A percentile compares a stretch with the other conserved stretches of the same genome.
Evolutionary conservation across 2,329 filamentous ascomycete species (phyloP).

Genomic region (Cladosporium phlei): DNA sequence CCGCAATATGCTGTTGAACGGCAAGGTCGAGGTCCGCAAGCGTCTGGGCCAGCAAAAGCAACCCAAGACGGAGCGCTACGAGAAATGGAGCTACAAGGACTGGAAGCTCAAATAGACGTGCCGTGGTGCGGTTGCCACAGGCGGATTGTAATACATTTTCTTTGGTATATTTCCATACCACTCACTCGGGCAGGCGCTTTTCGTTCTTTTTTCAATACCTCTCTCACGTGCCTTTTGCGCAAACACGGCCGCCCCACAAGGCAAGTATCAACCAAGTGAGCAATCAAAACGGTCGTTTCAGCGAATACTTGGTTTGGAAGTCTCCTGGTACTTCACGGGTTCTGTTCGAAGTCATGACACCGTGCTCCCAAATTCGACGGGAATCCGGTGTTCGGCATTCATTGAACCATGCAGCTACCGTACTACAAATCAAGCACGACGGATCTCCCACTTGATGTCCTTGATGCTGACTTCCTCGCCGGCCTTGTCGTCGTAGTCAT

Average conservation of each 20-base stretch:
- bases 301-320: no score
- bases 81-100: conserved; percentile 98
- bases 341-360: no score
- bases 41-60: conserved; percentile 77
- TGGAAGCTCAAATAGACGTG: conserved; percentile 54
- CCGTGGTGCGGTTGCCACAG: neutral
- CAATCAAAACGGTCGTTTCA: no score
- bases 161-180: neutral
- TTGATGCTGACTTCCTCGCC: conserved; percentile 89
- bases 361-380: no score
- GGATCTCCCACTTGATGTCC: conserved; percentile 81
- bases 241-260: no score
- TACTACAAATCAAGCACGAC: conserved; percentile 65
- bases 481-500: conserved; percentile 93
- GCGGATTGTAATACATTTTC: conserved; percentile 1
- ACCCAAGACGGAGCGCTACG: conserved; percentile 72
- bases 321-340: no score
- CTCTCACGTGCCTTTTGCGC: no score
- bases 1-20: conserved; percentile 78
- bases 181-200: no score
- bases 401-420: no score
- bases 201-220: no score
- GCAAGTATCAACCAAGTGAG: no score
- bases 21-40: conserved; percentile 80
- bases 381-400: no score